Base-by-base conservation (phyloP, 2,329 filamentous ascomycete genomes). In the Uncinocarpus reesii region DNA sequence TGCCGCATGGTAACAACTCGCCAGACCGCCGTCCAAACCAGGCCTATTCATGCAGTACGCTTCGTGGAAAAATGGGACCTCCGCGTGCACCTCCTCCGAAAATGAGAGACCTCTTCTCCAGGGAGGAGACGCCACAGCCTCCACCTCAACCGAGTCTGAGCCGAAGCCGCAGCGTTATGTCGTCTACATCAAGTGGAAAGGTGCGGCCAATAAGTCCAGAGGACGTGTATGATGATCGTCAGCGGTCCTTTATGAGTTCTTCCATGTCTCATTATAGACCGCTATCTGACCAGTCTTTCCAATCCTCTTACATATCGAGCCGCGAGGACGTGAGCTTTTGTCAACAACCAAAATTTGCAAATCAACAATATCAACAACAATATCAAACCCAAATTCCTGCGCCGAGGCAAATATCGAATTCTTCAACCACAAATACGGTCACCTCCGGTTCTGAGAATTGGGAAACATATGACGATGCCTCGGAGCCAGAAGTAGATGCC, bases 381-480 rank as follows among this genome's bases (percentile, higher is more conserved):
- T 41, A 45, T 36, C 42, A 44, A 42, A 5, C 7, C 6, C 13
- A 8, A n/a, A n/a, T 7, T 3, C 64, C 64, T 15, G 61, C 64
- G 20, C 74, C 70, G 52, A 74, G 86, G 41, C 85, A 90, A 57
- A 81, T 83, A 13, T 86, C 83, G 5, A 80, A 80, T 55, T 82
- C 83, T 1, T 89, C 86, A 2, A 70, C 71, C 2, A 68, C 71
- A 18, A 70, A 70, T n/a, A 86, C 84, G 1, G 38, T 75, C 18
- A 75, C 84, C 21, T 87, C 85, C 4, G 86, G 86, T 1, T 94
- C 86, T 2, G 90, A 96, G 67, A 96, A 96, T 64, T 96, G 90
- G 90, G 90, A 96, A 67, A 95, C 89, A 7, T 96, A 92, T 59
- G 89, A 92, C 57, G 86, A 94, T 63, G 80, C 77, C 55, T 87